Conservation (phyloP, 345 rosid genomes). For the Bruguiera parviflora region DNA sequence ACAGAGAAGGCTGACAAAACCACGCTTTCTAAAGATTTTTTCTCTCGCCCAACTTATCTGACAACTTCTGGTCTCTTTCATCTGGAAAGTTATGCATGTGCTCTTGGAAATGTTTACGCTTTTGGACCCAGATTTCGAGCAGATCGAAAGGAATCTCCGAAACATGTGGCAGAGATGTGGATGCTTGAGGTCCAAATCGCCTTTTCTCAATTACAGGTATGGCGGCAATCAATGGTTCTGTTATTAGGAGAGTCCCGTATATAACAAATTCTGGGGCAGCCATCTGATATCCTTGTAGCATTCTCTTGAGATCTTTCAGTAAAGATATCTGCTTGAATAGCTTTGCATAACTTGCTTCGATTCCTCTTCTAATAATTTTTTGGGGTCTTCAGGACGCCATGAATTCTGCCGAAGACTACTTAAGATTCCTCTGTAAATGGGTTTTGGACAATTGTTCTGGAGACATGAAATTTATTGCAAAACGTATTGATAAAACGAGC, state of each 20-base stretch:
- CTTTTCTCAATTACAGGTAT: constrained; percentile 74
- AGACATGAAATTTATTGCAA: constrained; percentile 60
- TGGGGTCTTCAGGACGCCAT: constrained; percentile 62
- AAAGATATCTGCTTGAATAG: no score
- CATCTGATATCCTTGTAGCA: no score
- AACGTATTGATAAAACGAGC: constrained; percentile 53
- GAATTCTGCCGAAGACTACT: constrained; percentile 65
- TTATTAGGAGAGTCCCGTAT: not conserved
- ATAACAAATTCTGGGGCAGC: no score
- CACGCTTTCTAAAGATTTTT: constrained; percentile 49
- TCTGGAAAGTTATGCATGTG: constrained; percentile 86
- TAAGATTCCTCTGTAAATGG: constrained; percentile 78
- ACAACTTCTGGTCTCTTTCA: constrained; percentile 75
- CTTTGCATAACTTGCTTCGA: not conserved
- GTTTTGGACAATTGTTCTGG: constrained; percentile 51
- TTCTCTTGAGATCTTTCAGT: not conserved
- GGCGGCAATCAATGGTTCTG: constrained; percentile 8
- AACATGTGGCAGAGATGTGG: constrained; percentile 73
- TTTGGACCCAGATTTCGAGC: constrained; percentile 80
- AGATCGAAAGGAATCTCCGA: constrained; percentile 45
- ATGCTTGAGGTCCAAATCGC: constrained; percentile 79
- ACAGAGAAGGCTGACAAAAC: constrained; percentile 34
- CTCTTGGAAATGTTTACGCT: constrained; percentile 86
- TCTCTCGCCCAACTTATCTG: constrained; percentile 50
- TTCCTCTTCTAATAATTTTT: not conserved